Percentiles rank a stretch among this genome's conserved stretches.
These are phyloP conservation scores for Neoscytalidium dimidiatum DNA, from an alignment of 2,329 filamentous ascomycete genomes.

Conservation along the genomic window DNA sequence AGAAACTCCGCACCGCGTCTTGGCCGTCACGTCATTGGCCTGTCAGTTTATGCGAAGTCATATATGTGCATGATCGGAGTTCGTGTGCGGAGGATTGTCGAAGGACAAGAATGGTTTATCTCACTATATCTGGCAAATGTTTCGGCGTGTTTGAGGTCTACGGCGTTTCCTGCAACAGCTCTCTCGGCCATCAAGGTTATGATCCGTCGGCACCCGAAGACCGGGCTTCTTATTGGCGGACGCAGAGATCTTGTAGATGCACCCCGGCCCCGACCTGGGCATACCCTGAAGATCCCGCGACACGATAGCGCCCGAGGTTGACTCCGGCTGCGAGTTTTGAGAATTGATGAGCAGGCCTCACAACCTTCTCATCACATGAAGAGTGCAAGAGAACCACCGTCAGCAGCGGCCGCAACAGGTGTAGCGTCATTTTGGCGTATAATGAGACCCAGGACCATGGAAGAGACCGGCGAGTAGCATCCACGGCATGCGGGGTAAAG, in stretches of 20 bases:
- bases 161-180: neutral
- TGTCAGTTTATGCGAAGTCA: neutral
- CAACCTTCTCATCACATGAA: neutral
- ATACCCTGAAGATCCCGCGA: neutral
- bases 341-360: neutral
- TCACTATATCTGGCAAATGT: too few relatives aligned
- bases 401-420: neutral
- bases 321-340: neutral
- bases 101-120: neutral
- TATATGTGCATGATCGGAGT: neutral
- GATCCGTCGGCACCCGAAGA: neutral
- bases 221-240: neutral
- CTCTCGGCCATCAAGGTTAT: neutral
- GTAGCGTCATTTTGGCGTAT: neutral
- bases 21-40: slow-evolving; percentile 5
- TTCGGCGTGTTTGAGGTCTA: too few relatives aligned
- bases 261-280: neutral
- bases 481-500: neutral
- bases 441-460: neutral
- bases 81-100: neutral
- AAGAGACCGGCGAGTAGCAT: neutral
- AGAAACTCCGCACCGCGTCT: neutral
- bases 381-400: neutral
- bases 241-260: neutral
- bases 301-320: neutral